Base-by-base conservation (phyloP, 2,329 filamentous ascomycete genomes). In the Aureobasidium subglaciale region DNA sequence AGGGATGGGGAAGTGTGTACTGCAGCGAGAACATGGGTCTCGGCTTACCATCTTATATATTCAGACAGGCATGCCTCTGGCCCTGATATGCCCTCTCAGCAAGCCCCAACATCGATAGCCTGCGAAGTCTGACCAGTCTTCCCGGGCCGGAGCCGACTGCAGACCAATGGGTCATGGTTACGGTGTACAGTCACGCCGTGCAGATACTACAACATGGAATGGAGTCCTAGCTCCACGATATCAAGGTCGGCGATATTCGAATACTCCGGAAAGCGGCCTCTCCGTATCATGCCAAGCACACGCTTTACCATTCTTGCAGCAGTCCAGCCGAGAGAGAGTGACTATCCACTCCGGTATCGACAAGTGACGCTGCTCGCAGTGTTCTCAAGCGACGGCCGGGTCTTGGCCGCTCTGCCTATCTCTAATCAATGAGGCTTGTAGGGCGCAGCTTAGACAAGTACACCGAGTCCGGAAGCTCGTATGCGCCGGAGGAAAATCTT, bases 321-420 rank as follows among this genome's bases (percentile, higher is more conserved):
- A 52, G 40, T 41, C 15, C 16, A 52, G 35, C 48, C 48, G 48
- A 41, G 6, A 29, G 16, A 25, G 5, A 2, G 24, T 32, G 16
- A 24, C 34, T 3, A 38, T 7, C 4, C 38, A 32, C 45, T 48
- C 29, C 25, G 46, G 11, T 29, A 50, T 38, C 22, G 34, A 50
- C 32, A 27, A 50, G 20, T 35, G 30, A 49, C 30, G 15, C 15
- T 20, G 13, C 37, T 5, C 1, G 13, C 3, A 30, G 24, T 22
- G 16, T 16, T 20, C 9, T 9, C 16, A 32, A 37, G 35, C 48
- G 48, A 52, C 24, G 25, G 16, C 35, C 35, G 18, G 2, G 6
- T 41, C 24, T 52, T 40, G 48, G 24, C 48, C 48, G 48, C 11
- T 32, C 48, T 29, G 48, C 48, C 48, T 52, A 52, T 52, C 48